Evolutionary conservation across 2,329 filamentous ascomycete genomes (phyloP).

Genomic region (Neodidymelliopsis sp.): DNA sequence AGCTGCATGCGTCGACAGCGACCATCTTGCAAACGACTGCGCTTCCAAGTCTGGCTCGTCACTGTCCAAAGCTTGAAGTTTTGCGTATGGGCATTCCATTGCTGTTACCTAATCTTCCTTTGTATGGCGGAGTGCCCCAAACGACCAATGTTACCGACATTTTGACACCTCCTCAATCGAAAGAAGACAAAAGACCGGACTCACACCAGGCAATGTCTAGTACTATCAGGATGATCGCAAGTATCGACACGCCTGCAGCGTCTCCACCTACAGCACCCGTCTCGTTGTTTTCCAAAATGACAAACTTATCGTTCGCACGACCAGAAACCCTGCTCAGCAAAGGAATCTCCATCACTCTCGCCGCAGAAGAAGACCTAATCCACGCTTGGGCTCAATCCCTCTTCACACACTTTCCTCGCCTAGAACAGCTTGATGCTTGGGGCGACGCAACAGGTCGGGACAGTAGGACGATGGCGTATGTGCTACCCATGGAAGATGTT

Average conservation of each 20-base stretch:
- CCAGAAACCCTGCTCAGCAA: constrained; percentile 37
- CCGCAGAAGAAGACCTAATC: constrained; percentile 38
- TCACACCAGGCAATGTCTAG: constrained; percentile 18
- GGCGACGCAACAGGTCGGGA: constrained; percentile 41
- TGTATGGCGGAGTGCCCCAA: constrained; percentile 7
- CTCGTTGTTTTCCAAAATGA: constrained; percentile 36
- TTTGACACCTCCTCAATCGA: constrained; percentile 13
- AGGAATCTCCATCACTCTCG: constrained; percentile 27
- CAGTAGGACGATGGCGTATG: constrained; percentile 40
- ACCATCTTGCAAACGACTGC: constrained; percentile 32
- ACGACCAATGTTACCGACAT: constrained; percentile 17
- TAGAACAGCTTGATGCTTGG: constrained; percentile 46
- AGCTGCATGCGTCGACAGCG: constrained; percentile 38
- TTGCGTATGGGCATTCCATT: constrained; percentile 38
- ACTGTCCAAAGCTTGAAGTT: constrained; percentile 36
- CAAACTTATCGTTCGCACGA: constrained; percentile 38
- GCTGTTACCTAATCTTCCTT: constrained; percentile 31
- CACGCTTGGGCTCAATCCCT: constrained; percentile 38
- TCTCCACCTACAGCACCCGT: not conserved
- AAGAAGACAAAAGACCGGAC: constrained; percentile 3
- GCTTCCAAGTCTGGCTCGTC: constrained; percentile 35
- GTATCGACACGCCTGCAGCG: not conserved
- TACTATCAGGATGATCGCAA: not conserved
- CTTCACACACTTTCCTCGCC: constrained; percentile 35
- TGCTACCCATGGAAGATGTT: constrained; percentile 40